phyloP scores from a whole-genome alignment of 2,329 filamentous ascomycete species.

The Verticillium tricorpus region DNA sequence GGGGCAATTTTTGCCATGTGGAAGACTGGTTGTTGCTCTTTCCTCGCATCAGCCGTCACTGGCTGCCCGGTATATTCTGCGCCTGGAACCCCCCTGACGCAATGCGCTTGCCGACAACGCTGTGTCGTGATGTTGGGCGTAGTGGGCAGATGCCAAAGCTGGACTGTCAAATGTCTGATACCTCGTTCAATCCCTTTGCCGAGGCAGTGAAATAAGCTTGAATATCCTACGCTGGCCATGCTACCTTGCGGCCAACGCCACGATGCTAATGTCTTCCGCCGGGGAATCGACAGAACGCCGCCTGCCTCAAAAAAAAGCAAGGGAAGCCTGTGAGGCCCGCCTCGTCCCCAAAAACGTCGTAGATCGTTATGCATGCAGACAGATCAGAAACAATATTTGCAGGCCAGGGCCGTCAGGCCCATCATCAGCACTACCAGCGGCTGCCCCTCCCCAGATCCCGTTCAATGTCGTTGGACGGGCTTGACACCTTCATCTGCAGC shows the following conservation, averaged over 20 bases:
- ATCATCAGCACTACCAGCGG: not conserved
- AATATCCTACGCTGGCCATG: too few species aligned
- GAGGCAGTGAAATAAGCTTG: too few species aligned
- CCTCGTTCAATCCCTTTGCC: not conserved
- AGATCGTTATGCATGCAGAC: not conserved
- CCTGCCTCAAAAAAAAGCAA: not conserved
- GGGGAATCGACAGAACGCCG: not conserved
- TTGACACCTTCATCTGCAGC: not conserved
- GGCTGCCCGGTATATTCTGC: too few species aligned
- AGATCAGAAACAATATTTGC: not conserved
- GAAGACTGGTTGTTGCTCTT: too few species aligned
- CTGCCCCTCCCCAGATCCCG: constrained; percentile 3
- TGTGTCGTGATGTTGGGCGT: not conserved
- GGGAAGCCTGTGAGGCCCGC: not conserved
- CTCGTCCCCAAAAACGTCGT: not conserved
- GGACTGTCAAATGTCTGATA: not conserved
- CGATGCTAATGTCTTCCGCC: not conserved
- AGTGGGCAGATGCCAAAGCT: not conserved
- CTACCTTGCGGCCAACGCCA: too few species aligned
- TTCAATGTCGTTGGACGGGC: constrained; percentile 11
- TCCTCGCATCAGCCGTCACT: too few species aligned
- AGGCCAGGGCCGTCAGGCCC: not conserved
- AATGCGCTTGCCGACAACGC: not conserved
- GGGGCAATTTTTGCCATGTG: too few species aligned
- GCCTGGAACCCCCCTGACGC: not conserved